Evolutionary conservation across 306 rosid species (phyloP).

Genomic region (Arachis stenosperma): DNA sequence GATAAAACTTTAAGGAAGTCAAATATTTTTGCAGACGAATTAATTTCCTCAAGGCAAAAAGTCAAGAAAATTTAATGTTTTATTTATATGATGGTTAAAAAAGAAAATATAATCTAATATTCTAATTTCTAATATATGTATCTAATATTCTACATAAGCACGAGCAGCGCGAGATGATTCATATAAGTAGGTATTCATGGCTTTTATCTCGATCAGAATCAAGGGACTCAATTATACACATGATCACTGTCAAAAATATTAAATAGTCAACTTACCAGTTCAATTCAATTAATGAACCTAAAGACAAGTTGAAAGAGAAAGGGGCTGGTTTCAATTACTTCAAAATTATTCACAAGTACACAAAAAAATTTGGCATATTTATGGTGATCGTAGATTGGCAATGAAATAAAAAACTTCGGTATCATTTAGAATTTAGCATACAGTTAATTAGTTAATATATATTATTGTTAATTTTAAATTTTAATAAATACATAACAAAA

Average conservation of each 20-base stretch:
- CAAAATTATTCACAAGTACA: not conserved
- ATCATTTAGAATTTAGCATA: too few species aligned
- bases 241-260: not conserved
- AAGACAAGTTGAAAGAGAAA: slow-evolving; percentile 13
- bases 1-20: not conserved
- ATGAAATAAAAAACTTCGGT: slow-evolving; percentile 11
- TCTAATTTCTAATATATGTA: too few species aligned
- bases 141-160: not conserved
- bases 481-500: too few species aligned
- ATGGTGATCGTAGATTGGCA: not conserved
- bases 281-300: not conserved
- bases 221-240: too few species aligned
- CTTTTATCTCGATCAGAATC: too few species aligned
- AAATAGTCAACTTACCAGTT: not conserved
- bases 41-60: not conserved
- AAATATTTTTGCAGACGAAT: not conserved
- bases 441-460: too few species aligned
- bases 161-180: not conserved
- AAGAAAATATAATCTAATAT: too few species aligned
- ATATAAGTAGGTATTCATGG: too few species aligned
- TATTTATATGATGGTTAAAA: too few species aligned
- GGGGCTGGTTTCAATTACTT: not conserved
- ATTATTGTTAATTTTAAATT: too few species aligned
- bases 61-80: not conserved
- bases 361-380: not conserved